Base-by-base conservation (phyloP, 345 rosid genomes). In the Rhizophora apiculata region DNA sequence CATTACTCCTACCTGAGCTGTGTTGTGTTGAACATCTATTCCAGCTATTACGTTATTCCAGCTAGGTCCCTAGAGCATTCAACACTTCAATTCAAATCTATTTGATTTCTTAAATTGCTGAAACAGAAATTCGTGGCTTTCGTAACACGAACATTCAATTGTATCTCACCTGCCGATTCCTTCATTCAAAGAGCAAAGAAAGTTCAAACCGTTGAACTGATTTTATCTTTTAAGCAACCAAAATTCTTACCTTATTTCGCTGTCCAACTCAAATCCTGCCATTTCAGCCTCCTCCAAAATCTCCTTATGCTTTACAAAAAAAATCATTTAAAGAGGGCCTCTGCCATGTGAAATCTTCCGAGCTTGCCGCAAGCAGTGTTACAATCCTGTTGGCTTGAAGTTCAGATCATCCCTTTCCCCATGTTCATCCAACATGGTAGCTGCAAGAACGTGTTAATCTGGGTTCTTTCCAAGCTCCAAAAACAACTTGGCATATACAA, bases 401-500 rank as follows among this genome's bases (percentile, higher is more conserved):
- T 43, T 86, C 67, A 94, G 68, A 30, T 85, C 87, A 58, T 91
- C 89, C 73, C 90, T 82, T 64, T 85, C 86, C 59, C 86, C 82
- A 53, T 91, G 85, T 31, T 91, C 96, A 24, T 86, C 85, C 20
- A 91, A 76, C 51, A 89, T 83, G 6, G 75, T 2, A 21, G 26
- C 55, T 6, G 58, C 91, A 60, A 91, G 84, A 63, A 64, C 73
- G 54, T 73, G 70, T 16, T 85, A 87, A 66, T 91, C 98, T 0
- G 93, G 97, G 72, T 86, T 87, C 74, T 88, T 91, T 34, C 78
- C 90, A 4, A 94, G 82, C 81, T 87, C 93, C 15, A 85, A 67
- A 68, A 88, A 82, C 80, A 93, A 71, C 84, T 91, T 91, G n/a
- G 84, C 92, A 54, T 89, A 86, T 21, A 89, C 46, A 68, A 87